phyloP scores from a whole-genome alignment of 2,329 filamentous ascomycete genomes.

The Huntiella bhutanensis region DNA sequence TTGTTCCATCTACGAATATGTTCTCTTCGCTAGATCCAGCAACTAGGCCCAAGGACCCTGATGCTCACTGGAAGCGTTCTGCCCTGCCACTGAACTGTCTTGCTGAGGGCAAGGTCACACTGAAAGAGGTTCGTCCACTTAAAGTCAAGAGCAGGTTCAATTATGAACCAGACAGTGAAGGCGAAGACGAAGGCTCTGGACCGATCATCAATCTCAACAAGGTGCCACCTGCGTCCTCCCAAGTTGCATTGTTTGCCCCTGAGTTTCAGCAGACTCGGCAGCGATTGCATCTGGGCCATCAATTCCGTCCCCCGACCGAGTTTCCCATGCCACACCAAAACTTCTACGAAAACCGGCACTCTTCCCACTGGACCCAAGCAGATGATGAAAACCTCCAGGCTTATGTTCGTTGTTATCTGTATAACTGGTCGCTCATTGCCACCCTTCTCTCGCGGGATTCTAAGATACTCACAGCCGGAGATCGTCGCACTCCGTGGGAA shows the following conservation, averaged over 20 bases:
- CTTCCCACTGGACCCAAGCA: conserved; percentile 77
- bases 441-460: conserved; percentile 58
- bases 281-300: conserved; percentile 73
- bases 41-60: conserved; percentile 36
- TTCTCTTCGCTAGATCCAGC: conserved; percentile 21
- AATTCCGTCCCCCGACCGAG: conserved; percentile 84
- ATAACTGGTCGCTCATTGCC: conserved; percentile 94
- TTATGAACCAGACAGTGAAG: conserved; percentile 53
- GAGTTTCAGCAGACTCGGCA: conserved; percentile 83
- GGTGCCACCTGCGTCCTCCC: conserved; percentile 48
- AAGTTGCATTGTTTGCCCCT: conserved; percentile 74
- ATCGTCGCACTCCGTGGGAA: conserved; percentile 90
- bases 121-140: conserved; percentile 45
- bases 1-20: conserved; percentile 38
- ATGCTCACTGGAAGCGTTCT: conserved; percentile 55
- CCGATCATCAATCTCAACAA: conserved; percentile 19
- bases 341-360: conserved; percentile 73
- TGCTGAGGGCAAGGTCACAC: conserved; percentile 59
- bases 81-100: conserved; percentile 75
- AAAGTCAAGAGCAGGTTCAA: conserved; percentile 67
- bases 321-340: conserved; percentile 73
- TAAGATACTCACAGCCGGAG: conserved; percentile 63
- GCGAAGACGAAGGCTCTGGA: conserved; percentile 36
- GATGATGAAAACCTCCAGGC: conserved; percentile 81
- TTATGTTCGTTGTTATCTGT: conserved; percentile 79